Evolutionary conservation across 306 rosid genomes (phyloP), one percentile per base, ranked within the genome.

Genomic region (Quercus ilex): DNA sequence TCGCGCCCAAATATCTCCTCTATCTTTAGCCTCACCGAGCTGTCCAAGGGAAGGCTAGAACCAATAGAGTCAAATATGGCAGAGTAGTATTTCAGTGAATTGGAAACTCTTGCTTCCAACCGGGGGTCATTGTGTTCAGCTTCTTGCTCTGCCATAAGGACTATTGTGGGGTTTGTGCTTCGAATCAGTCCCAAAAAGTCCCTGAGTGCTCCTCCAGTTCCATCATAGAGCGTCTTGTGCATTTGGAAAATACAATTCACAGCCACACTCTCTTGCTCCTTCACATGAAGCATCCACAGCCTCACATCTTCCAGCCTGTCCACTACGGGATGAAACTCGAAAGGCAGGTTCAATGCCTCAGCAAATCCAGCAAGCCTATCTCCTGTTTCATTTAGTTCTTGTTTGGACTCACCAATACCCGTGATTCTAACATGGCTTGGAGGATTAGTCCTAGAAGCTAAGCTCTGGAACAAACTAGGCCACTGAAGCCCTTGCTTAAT

Each of bases 231-330:
- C 0, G 87, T 92, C 87, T 90, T 93, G 88, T 96, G 99, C 2
- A 96, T 93, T 83, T 96, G 99, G 81, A 88, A 82, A 67, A 87
- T 81, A 53, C 97, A 91, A 55, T 96, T 96, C 70, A 93, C 93
- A 2, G 96, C 97, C 46, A 96, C 94, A 26, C 87, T 85, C 69
- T 96, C 99, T 1, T 89, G 91, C 74, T 96, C 96, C 92, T 93
- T 96, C 64, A 96, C 98, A 78, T 93, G 98, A 76, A 96, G 98
- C 99, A 96, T 96, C 99, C 99, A 96, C 14, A 96, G 90, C 76
- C 99, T 88, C 74, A 96, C 99, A 52, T 96, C 99, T 76, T 96
- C 99, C 25, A 96, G 89, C 73, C 99, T 88, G 80, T 96, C 99
- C 69, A 96, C 99, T 1, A 96, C 99, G 0, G 97, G 92, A 53